phyloP scores from a whole-genome alignment of 306 rosid species.

The Hylodesmum podocarpum region DNA sequence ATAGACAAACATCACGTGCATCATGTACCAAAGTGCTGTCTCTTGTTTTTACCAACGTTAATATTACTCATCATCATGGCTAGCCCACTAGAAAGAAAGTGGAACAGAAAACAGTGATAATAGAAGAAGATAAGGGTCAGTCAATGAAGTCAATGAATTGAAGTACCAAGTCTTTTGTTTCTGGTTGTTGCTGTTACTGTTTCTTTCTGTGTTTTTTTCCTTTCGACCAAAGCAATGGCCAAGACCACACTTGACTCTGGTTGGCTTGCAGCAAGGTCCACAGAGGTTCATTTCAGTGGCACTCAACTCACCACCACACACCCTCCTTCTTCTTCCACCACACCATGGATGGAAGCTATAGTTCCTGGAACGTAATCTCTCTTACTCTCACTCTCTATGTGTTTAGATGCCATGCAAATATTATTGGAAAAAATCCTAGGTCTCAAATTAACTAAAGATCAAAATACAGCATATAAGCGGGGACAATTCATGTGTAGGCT shows the following conservation, averaged over 20 bases:
- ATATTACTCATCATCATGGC: background rate
- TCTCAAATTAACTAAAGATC: no score
- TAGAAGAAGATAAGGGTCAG: background rate
- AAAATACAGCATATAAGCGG: no score
- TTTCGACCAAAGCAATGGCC: slow-evolving; percentile 11
- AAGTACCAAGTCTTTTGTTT: background rate
- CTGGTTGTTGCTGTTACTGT: background rate
- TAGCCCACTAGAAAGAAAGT: background rate
- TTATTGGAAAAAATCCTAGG: no score
- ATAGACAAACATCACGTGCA: slow-evolving; percentile 13
- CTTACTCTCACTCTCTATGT: slow-evolving; percentile 14
- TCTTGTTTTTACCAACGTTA: slow-evolving; percentile 1
- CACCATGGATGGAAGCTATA: slow-evolving; percentile 84
- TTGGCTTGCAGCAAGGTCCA: slow-evolving; percentile 86
- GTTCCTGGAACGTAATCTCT: slow-evolving; percentile 81
- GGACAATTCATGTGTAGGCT: no score
- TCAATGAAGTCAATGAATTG: background rate
- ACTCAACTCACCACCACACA: slow-evolving; percentile 81
- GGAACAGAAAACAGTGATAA: background rate
- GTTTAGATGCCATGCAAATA: background rate
- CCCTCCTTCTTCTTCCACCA: slow-evolving; percentile 60
- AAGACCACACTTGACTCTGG: slow-evolving; percentile 67
- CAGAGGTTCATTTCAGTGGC: slow-evolving; percentile 60
- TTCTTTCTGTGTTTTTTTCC: background rate
- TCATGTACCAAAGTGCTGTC: background rate